These are phyloP conservation scores for Wickerhamomyces queroliae DNA, from an alignment of 805 yeast species.

Conservation along the genomic window DNA sequence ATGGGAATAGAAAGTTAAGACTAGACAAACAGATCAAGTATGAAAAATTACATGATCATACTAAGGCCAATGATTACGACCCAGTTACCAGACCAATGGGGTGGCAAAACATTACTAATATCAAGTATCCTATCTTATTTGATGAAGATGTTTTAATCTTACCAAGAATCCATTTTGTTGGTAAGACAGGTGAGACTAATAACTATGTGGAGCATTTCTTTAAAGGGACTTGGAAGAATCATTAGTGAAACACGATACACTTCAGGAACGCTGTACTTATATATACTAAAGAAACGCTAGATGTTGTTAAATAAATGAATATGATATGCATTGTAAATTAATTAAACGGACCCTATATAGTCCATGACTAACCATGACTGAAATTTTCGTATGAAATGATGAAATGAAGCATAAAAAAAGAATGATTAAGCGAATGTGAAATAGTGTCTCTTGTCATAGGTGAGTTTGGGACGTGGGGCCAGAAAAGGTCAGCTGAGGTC, in stretches of 20 bases:
- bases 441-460: too few species aligned
- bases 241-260: too few species aligned
- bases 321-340: too few species aligned
- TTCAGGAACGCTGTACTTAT: too few species aligned
- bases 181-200: constrained; percentile 34
- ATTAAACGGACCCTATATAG: too few species aligned
- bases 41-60: constrained; percentile 4
- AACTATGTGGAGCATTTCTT: constrained; percentile 57
- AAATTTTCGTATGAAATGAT: too few species aligned
- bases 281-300: too few species aligned
- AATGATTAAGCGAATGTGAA: too few species aligned
- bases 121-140: constrained; percentile 8
- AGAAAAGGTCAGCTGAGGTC: neutral
- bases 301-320: too few species aligned
- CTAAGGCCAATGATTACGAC: constrained; percentile 7
- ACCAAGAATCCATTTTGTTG: constrained; percentile 61
- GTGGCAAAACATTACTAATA: constrained; percentile 12
- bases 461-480: neutral
- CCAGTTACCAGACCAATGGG: constrained; percentile 7
- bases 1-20: constrained; percentile 9
- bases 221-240: constrained; percentile 55
- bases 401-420: too few species aligned
- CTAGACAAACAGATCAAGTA: constrained; percentile 4
- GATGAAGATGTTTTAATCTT: constrained; percentile 63
- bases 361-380: too few species aligned